phyloP scores from a whole-genome alignment of 495 filamentous ascomycete species.

The Bacidia rubella region DNA sequence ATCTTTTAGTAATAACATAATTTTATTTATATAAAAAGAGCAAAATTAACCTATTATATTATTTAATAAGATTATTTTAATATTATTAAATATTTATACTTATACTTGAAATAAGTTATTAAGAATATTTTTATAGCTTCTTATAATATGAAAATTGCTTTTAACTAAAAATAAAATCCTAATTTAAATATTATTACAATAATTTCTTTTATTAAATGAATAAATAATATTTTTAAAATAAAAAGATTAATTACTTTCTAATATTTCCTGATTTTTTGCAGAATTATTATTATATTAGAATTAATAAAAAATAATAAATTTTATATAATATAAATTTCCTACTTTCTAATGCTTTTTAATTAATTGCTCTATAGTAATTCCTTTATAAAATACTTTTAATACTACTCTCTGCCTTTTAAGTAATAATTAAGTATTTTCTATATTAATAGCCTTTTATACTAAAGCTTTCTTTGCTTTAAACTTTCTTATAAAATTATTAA shows the following conservation, averaged over 20 bases:
- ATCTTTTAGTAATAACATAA: not conserved
- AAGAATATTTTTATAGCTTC: not conserved
- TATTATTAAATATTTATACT: not conserved
- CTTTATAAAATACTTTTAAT: not conserved
- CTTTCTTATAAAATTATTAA: not conserved
- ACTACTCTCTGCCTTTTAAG: not conserved
- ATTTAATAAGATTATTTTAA: not conserved
- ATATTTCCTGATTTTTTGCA: no score
- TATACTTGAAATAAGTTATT: not conserved
- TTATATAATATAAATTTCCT: not conserved
- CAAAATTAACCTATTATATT: not conserved
- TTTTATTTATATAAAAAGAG: constrained; percentile 2
- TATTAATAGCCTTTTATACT: not conserved
- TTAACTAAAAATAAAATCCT: no score
- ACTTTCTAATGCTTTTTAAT: not conserved
- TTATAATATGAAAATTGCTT: not conserved
- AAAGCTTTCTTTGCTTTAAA: not conserved
- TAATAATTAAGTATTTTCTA: not conserved
- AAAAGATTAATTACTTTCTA: no score
- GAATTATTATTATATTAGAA: no score
- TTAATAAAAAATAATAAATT: not conserved
- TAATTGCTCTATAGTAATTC: not conserved
- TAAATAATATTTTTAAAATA: no score
- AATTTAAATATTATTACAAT: not conserved
- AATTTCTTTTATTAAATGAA: no score